phyloP scores from a whole-genome alignment of 352 stramenopile genomes.

The Pythium guiyangense region DNA sequence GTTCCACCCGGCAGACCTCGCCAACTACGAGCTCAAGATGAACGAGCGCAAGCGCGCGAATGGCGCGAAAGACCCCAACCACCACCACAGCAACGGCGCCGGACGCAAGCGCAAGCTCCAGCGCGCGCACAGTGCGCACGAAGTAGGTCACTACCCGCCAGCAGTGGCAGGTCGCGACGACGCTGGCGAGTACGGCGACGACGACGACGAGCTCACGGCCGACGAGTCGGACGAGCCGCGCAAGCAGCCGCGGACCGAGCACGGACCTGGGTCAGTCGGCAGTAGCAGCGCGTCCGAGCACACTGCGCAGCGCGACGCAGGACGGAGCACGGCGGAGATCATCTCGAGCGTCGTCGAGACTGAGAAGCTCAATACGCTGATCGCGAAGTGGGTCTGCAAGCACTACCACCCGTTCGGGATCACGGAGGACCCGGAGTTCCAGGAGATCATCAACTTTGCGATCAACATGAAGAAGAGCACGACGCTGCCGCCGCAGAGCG shows the following conservation, averaged over 20 bases:
- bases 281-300: conserved; percentile 5
- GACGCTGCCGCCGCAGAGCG: conserved; percentile 26
- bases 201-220: conserved; percentile 7
- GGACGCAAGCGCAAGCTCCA: conserved; percentile 24
- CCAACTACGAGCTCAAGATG: conserved; percentile 34
- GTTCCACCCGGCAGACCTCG: conserved; percentile 35
- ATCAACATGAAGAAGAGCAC: conserved; percentile 29
- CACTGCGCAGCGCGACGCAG: not conserved
- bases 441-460: conserved; percentile 38
- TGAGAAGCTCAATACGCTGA: conserved; percentile 34
- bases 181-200: conserved; percentile 2
- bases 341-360: conserved; percentile 31
- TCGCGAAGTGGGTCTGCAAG: conserved; percentile 45
- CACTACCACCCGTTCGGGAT: conserved; percentile 42
- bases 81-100: conserved; percentile 4
- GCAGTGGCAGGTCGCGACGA: not conserved
- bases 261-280: not conserved
- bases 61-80: not conserved
- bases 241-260: conserved; percentile 6
- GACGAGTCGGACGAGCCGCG: conserved; percentile 11
- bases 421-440: conserved; percentile 37
- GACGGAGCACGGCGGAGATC: conserved; percentile 6
- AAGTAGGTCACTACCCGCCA: not conserved
- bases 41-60: conserved; percentile 8
- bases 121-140: not conserved